These are phyloP conservation scores for Neoboletus subvelutipes DNA, from an alignment of 768 basidiomycete genomes.

Conservation along the genomic window DNA sequence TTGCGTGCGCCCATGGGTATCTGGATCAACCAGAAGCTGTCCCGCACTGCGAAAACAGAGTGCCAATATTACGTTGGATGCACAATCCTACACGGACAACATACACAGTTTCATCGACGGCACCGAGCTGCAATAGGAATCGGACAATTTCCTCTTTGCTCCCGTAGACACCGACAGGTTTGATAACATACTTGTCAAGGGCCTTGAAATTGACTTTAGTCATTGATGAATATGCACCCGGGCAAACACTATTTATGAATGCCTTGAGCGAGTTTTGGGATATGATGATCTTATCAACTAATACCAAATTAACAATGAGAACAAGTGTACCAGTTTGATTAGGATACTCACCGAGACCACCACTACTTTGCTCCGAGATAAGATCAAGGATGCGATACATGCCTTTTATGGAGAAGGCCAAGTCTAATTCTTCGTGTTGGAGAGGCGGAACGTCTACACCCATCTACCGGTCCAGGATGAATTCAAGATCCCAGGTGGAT, in stretches of 20 bases:
- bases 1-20: neutral
- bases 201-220: conserved; percentile 56
- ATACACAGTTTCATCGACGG: neutral
- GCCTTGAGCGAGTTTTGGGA: conserved; percentile 46
- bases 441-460: conserved; percentile 6
- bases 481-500: neutral
- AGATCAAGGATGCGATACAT: conserved; percentile 56
- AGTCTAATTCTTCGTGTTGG: conserved; percentile 18
- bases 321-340: neutral
- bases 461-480: conserved; percentile 16
- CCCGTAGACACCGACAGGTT: conserved; percentile 23
- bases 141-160: neutral
- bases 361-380: conserved; percentile 49
- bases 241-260: conserved; percentile 48
- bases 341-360: conserved; percentile 45
- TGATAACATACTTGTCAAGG: conserved; percentile 45
- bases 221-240: conserved; percentile 52
- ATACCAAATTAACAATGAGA: neutral
- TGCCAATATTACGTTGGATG: neutral
- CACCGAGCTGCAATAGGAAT: neutral
- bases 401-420: conserved; percentile 38
- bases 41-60: neutral
- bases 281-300: conserved; percentile 66
- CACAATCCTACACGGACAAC: neutral
- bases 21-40: neutral